These are phyloP conservation scores for Nannizziopsis arthrosporioides DNA, from an alignment of 2,329 filamentous ascomycete species.

Conservation along the genomic window DNA sequence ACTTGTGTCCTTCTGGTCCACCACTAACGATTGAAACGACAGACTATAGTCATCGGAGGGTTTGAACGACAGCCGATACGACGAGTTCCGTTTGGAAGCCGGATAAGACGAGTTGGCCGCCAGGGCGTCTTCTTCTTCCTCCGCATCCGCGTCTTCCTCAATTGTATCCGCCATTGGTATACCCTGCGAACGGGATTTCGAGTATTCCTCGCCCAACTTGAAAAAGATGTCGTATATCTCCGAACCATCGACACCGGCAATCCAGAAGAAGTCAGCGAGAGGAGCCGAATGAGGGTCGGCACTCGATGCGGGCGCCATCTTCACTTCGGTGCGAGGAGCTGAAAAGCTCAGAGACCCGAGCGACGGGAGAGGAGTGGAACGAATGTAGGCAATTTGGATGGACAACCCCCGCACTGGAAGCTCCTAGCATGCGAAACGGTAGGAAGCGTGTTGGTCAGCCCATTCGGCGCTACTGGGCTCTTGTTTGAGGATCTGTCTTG, in stretches of 20 bases:
- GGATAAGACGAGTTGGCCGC: conserved; percentile 30
- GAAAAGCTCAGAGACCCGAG: background rate
- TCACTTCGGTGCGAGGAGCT: conserved; percentile 1
- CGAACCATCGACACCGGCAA: conserved; percentile 40
- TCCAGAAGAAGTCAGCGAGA: conserved; percentile 58
- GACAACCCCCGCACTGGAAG: conserved; percentile 11
- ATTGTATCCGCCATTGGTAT: conserved; percentile 45
- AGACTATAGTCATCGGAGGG: conserved; percentile 6
- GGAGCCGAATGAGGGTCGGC: conserved; percentile 40
- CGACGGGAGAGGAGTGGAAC: background rate
- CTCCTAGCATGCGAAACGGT: conserved; percentile 11
- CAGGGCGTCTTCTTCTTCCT: conserved; percentile 35
- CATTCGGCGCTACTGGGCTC: background rate
- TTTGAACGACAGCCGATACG: conserved; percentile 17
- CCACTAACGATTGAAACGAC: conserved; percentile 6
- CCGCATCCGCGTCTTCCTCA: conserved; percentile 47
- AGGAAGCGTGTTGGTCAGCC: background rate
- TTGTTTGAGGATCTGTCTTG: background rate
- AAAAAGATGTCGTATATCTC: conserved; percentile 36
- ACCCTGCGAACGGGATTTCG: conserved; percentile 22
- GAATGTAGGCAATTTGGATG: conserved; percentile 4
- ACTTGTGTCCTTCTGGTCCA: conserved; percentile 15
- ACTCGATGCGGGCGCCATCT: conserved; percentile 25
- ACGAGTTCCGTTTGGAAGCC: conserved; percentile 32
- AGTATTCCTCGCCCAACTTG: conserved; percentile 34